phyloP scores from a whole-genome alignment of 345 rosid species.

The Populus pruinosa region DNA sequence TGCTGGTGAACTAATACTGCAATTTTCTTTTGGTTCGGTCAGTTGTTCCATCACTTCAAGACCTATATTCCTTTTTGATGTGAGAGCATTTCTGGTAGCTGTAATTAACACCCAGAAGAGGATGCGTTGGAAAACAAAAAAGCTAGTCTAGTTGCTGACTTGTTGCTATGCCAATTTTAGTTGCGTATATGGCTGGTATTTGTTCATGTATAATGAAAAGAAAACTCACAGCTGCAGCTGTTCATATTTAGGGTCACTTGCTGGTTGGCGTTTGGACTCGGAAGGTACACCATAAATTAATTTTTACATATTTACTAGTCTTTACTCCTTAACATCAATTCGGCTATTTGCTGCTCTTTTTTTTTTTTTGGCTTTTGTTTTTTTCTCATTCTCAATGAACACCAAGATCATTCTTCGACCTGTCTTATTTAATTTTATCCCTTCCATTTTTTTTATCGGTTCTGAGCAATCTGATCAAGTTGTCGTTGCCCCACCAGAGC shows the following conservation, averaged over 20 bases:
- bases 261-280: neutral
- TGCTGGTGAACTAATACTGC: constrained; percentile 49
- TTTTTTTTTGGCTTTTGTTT: no score
- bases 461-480: no score
- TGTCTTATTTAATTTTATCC: no score
- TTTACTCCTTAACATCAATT: neutral
- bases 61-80: neutral
- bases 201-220: neutral
- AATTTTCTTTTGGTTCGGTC: neutral
- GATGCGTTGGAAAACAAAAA: neutral
- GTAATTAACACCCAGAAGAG: neutral
- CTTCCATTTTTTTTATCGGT: no score
- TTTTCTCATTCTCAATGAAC: no score
- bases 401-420: no score
- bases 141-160: neutral
- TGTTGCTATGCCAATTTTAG: neutral
- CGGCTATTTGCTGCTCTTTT: neutral
- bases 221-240: neutral
- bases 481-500: no score
- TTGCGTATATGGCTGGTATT: neutral
- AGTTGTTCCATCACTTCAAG: neutral
- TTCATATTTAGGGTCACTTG: neutral
- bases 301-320: neutral
- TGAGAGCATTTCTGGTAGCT: neutral
- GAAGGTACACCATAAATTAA: neutral